These are phyloP conservation scores for Exophiala phaeomuriformis DNA, from an alignment of 2,329 filamentous ascomycete species.

Conservation along the genomic window DNA sequence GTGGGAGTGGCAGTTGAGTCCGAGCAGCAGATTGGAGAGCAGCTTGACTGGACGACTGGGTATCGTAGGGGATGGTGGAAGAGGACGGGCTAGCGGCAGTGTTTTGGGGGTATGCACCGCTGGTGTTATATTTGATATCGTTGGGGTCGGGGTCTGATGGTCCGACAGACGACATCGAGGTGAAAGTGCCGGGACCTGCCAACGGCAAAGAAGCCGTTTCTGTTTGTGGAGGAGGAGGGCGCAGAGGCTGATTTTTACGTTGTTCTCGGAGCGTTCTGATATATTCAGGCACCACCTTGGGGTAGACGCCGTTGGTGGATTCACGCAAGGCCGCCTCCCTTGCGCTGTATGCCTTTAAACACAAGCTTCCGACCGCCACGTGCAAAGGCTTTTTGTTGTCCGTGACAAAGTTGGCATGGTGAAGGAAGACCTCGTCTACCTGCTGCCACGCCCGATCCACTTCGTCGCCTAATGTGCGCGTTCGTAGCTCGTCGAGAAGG, in stretches of 20 bases:
- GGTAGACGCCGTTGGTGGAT: constrained; percentile 18
- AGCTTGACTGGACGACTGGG: neutral
- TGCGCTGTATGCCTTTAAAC: constrained; percentile 41
- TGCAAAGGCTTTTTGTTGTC: constrained; percentile 36
- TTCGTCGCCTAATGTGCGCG: constrained; percentile 34
- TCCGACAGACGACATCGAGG: constrained; percentile 19
- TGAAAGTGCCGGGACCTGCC: neutral
- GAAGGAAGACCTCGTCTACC: constrained; percentile 39
- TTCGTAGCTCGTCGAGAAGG: constrained; percentile 39
- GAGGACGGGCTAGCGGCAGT: neutral
- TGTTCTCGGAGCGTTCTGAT: constrained; percentile 21
- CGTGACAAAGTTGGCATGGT: constrained; percentile 37
- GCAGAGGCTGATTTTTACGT: constrained; percentile 3
- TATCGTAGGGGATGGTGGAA: neutral
- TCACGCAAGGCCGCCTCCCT: constrained; percentile 17
- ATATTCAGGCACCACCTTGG: constrained; percentile 21
- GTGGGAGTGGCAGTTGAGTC: constrained; percentile 10
- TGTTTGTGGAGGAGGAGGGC: too few relatives aligned
- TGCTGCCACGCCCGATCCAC: constrained; percentile 40
- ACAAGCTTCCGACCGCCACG: constrained; percentile 38
- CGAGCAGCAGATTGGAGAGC: neutral
- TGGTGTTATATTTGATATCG: constrained; percentile 10
- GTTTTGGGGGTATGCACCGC: neutral
- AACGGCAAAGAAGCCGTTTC: too few relatives aligned
- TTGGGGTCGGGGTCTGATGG: constrained; percentile 18